Evolutionary conservation across 306 rosid species (phyloP), one percentile per base, ranked within the genome.

Genomic region (Lupinus albus): DNA sequence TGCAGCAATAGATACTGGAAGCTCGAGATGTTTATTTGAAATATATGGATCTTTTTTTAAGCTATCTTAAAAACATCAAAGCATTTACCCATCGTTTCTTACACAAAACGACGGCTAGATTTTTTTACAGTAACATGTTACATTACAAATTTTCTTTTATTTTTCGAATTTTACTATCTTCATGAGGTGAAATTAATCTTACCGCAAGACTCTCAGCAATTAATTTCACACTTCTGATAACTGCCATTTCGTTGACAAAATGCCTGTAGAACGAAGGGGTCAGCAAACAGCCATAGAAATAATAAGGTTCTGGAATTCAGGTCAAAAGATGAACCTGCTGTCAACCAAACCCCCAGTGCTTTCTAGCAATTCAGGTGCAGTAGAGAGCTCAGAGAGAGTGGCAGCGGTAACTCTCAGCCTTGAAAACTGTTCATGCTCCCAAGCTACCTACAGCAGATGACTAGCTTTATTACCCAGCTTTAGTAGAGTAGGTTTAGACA

Each of bases 361-460:
- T 59, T 94, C 96, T 63, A 94, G 81, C 67, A 94, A 82, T 56
- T 88, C 95, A 62, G 97, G 96, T 72, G 99, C 89, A 50, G 73
- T 53, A 10, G 96, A 78, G 51, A 85, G 95, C 78, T 56, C 96
- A 20, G 97, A 94, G 54, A 94, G 81, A 56, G 99, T 94, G 61
- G 93, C 96, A 45, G 99, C 99, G 64, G 99, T 94, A 78, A 94
- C 95, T 80, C 99, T 85, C 74, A 94, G 78, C 86, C 95, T 84
- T 70, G 99, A 94, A 78, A 94, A 90, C 72, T 94, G 97, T 75
- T 94, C 99, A 64, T 94, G 99, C 87, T 94, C 97, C 99, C 99
- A 94, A 74, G 99, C 97, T 80, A 94, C 99, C 99, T 90, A 86
- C 85, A 88, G 64, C 82, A 82, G 49, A 74, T 64, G 69, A 79